Evolutionary conservation across 73 alveolate genomes (phyloP), one percentile per base, ranked within the genome.

Genomic region (Paramecium primaurelia): DNA sequence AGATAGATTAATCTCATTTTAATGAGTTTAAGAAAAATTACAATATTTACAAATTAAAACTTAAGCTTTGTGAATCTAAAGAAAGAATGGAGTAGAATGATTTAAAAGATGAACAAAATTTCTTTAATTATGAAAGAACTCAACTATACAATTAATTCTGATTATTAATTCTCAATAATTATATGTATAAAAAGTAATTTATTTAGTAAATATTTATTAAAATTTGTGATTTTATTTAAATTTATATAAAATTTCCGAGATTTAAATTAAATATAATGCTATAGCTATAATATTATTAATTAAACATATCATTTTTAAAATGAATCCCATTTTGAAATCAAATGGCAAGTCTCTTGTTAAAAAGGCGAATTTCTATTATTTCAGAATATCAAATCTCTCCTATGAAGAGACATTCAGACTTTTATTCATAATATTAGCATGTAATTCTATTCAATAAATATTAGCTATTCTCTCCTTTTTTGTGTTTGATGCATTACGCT

Each of bases 401-500:
- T 73, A 34, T n/a, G 87, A 73, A 73, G 87, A 73, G 87, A 73
- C 59, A 2, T 73, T 73, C 47, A 32, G 40, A 36, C 47, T 73
- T 8, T 32, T 73, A 73, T 73, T 73, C 36, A 2, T 37, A 16
- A n/a, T 34, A 3, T 38, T 37, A 2, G 34, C 87, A 36, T 37
- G 87, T 73, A 73, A 37, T 34, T 37, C 58, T 36, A 37, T 34
- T 73, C 60, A 6, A 32, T 73, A 4, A 38, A 16, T 37, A 16
- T 2, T 30, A 73, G 87, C 47, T 38, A 40, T 73, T 16, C 59
- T 34, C 16, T 37, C 59, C 9, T 37, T 73, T 44, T 73, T 73
- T 34, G 30, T 73, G 14, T 20, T 37, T 8, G 87, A 40, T 22
- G 59, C 47, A 9, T 18, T 73, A 12, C 58, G 60, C 16, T 73